Percentiles rank a stretch among this genome's conserved stretches.
phyloP scores from a whole-genome alignment of 2,329 filamentous ascomycete genomes.

The Diaporthe destruens region DNA sequence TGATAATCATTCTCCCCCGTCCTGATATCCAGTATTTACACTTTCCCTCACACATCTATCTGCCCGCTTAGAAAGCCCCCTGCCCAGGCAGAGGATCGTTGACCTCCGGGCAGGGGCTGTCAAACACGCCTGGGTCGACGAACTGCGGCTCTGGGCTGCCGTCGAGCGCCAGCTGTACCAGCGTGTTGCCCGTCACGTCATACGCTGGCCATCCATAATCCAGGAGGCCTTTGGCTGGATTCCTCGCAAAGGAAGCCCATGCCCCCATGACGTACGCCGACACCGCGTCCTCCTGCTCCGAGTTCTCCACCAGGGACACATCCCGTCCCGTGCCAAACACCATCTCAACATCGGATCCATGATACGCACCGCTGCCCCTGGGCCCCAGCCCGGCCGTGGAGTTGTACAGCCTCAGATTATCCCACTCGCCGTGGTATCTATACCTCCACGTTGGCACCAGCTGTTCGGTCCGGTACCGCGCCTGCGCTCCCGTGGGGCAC shows the following conservation, averaged over 20 bases:
- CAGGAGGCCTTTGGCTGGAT: slow-evolving; percentile 23
- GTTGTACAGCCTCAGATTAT: slow-evolving; percentile 30
- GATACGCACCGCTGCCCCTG: slow-evolving; percentile 28
- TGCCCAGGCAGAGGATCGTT: slow-evolving; percentile 30
- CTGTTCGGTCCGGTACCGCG: slow-evolving; percentile 11
- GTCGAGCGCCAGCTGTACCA: slow-evolving; percentile 28
- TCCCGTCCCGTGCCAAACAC: slow-evolving; percentile 28
- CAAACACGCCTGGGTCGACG: slow-evolving; percentile 5
- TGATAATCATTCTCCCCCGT: background rate
- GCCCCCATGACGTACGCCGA: slow-evolving; percentile 31
- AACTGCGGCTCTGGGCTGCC: slow-evolving; percentile 16
- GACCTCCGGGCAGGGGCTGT: slow-evolving; percentile 17
- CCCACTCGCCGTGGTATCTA: slow-evolving; percentile 30
- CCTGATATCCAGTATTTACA: background rate
- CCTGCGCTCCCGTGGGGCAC: slow-evolving; percentile 28
- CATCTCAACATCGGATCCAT: slow-evolving; percentile 32
- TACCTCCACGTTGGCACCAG: slow-evolving; percentile 35
- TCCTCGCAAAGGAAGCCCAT: slow-evolving; percentile 34
- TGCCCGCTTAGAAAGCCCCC: slow-evolving; percentile 24
- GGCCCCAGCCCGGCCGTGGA: slow-evolving; percentile 23
- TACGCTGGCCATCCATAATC: slow-evolving; percentile 34
- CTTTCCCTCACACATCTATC: background rate
- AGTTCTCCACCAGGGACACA: slow-evolving; percentile 34
- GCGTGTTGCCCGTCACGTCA: slow-evolving; percentile 7
- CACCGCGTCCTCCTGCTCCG: slow-evolving; percentile 23